phyloP scores from a whole-genome alignment of 441 rosid genomes.

The Capsella rubella region DNA sequence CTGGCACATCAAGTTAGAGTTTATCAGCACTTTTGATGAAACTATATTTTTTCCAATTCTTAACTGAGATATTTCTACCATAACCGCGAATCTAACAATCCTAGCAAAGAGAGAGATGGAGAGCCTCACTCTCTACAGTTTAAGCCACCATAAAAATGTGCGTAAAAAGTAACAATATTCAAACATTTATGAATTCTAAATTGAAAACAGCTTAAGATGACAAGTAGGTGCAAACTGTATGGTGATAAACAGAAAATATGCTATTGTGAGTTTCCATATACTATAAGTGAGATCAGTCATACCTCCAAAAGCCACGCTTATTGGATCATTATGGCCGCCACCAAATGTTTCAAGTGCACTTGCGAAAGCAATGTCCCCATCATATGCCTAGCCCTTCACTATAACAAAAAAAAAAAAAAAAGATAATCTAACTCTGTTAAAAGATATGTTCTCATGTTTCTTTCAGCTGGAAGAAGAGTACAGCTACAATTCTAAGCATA shows the following conservation, averaged over 20 bases:
- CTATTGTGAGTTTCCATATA: constrained; percentile 24
- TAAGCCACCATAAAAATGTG: background rate
- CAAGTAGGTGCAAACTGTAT: background rate
- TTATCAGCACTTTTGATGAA: constrained; percentile 27
- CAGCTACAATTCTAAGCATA: background rate
- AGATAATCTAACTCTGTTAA: background rate
- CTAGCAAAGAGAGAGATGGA: constrained; percentile 10
- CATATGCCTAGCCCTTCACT: constrained; percentile 99
- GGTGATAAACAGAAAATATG: constrained; percentile 1
- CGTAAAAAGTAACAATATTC: background rate
- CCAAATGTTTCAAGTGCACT: constrained; percentile 99
- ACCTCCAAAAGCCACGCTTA: constrained; percentile 99
- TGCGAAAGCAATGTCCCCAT: constrained; percentile 98
- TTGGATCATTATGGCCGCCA: constrained; percentile 98
- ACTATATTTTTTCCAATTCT: constrained; percentile 11
- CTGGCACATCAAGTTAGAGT: constrained; percentile 51
- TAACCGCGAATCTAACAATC: background rate
- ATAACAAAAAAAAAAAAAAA: constrained; percentile 33
- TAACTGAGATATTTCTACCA: constrained; percentile 8
- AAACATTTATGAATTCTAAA: background rate
- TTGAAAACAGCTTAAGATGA: constrained; percentile 17
- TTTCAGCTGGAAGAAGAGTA: constrained; percentile 29
- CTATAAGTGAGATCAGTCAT: constrained; percentile 33
- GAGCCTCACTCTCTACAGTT: background rate
- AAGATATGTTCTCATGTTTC: constrained; percentile 22